These are phyloP conservation scores for Ceriops zippeliana DNA, from an alignment of 345 rosid species.

Conservation along the genomic window DNA sequence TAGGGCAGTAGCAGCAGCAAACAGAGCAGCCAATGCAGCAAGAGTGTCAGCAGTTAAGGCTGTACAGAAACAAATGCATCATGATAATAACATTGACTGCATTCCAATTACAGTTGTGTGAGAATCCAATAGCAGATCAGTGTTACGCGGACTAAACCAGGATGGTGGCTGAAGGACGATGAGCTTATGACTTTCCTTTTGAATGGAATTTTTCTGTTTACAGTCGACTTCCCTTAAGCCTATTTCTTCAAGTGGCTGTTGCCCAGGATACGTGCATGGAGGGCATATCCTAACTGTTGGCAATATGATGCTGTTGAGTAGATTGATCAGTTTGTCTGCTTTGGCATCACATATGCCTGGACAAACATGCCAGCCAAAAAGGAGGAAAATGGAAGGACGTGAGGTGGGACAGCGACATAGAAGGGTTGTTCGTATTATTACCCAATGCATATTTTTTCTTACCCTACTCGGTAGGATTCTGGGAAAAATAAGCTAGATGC, in stretches of 20 bases:
- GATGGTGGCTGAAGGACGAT: conserved; percentile 9
- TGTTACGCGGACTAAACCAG: not conserved
- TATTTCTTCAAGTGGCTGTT: conserved; percentile 11
- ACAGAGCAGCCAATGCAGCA: conserved; percentile 85
- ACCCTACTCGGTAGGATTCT: conserved; percentile 15
- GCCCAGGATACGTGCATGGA: not conserved
- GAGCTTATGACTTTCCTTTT: conserved; percentile 12
- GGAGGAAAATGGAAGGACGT: not conserved
- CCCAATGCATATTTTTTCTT: not conserved
- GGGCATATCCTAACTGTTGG: not conserved
- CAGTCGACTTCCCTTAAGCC: conserved; percentile 19
- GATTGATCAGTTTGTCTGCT: conserved; percentile 7
- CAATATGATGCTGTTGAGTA: conserved; percentile 11
- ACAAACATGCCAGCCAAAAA: conserved; percentile 1
- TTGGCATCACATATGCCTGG: not conserved
- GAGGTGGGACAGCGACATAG: not conserved
- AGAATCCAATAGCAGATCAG: conserved; percentile 6
- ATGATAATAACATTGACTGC: conserved; percentile 35
- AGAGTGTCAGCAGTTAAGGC: conserved; percentile 84
- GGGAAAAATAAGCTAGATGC: conserved; percentile 34
- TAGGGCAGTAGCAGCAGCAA: conserved; percentile 79
- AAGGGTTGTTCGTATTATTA: too few relatives aligned
- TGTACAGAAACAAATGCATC: conserved; percentile 69
- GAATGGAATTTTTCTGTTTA: conserved; percentile 4
- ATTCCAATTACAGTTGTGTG: conserved; percentile 52